These are phyloP conservation scores for Marchantia paleacea DNA, from an alignment of 225 moss, liverwort and hornwort genomes.

Conservation along the genomic window DNA sequence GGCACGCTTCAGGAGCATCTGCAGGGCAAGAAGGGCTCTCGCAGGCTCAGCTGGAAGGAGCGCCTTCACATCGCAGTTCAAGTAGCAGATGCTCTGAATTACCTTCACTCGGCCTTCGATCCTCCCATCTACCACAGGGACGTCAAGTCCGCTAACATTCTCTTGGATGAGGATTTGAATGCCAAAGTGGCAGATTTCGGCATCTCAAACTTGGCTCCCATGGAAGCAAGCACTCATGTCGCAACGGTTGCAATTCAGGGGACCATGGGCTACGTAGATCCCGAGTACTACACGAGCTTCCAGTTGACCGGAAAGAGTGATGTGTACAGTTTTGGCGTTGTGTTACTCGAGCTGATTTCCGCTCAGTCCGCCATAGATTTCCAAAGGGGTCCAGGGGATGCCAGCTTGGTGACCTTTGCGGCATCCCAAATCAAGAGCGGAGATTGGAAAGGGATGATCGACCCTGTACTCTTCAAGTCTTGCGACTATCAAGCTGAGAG, in stretches of 20 bases:
- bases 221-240: conserved; percentile 9
- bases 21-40: neutral
- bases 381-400: neutral
- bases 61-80: conserved; percentile 44
- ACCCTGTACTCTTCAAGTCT: conserved; percentile 1
- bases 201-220: conserved; percentile 30
- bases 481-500: neutral
- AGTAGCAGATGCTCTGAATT: conserved; percentile 45
- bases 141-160: conserved; percentile 46
- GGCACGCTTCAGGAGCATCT: conserved; percentile 45
- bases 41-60: conserved; percentile 27
- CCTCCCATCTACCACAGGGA: conserved; percentile 49
- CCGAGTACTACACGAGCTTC: conserved; percentile 63
- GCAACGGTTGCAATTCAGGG: conserved; percentile 23
- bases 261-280: conserved; percentile 61
- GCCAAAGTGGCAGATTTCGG: conserved; percentile 53
- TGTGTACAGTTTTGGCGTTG: conserved; percentile 77
- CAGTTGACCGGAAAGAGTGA: conserved; percentile 68
- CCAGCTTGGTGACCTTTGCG: conserved; percentile 19
- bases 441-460: conserved; percentile 6
- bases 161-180: conserved; percentile 35
- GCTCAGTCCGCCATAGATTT: conserved; percentile 40
- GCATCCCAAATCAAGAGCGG: conserved; percentile 4
- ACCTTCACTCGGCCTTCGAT: conserved; percentile 40
- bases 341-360: conserved; percentile 59